Conservation (phyloP, 2,329 filamentous ascomycete genomes). For the Colletotrichum sp. region DNA sequence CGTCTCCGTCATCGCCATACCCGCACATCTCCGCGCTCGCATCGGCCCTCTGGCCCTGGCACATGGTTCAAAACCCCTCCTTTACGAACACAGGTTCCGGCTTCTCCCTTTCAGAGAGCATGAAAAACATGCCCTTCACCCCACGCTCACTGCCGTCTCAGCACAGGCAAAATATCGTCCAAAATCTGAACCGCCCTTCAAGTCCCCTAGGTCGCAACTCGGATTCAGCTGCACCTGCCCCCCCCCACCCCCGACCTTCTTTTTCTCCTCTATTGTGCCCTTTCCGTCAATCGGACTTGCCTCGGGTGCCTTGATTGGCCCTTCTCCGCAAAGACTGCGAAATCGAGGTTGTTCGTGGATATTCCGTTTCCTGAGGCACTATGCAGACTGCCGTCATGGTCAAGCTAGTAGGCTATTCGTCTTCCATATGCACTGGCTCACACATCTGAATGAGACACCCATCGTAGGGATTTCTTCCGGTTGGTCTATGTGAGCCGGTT, state of each 20-base stretch:
- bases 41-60: slow-evolving; percentile 6
- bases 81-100: not conserved
- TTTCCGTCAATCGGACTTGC: not conserved
- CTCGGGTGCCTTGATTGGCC: not conserved
- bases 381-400: not conserved
- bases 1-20: not conserved
- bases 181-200: not conserved
- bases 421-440: not conserved
- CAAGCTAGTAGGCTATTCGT: not conserved
- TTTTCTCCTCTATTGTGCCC: not conserved
- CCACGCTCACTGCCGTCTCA: not conserved
- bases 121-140: not conserved
- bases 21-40: slow-evolving; percentile 4
- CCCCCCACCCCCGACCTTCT: not conserved
- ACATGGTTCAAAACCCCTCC: not conserved
- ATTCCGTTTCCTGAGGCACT: not conserved
- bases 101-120: not conserved
- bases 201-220: not conserved
- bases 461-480: not conserved
- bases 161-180: not conserved
- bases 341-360: not conserved
- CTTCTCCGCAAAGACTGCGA: not conserved
- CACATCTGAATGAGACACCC: not conserved
- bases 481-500: too few species aligned
- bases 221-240: not conserved